These are phyloP conservation scores for Schizosaccharomyces cryophilus DNA, from an alignment of 805 yeast genomes.

Conservation along the genomic window DNA sequence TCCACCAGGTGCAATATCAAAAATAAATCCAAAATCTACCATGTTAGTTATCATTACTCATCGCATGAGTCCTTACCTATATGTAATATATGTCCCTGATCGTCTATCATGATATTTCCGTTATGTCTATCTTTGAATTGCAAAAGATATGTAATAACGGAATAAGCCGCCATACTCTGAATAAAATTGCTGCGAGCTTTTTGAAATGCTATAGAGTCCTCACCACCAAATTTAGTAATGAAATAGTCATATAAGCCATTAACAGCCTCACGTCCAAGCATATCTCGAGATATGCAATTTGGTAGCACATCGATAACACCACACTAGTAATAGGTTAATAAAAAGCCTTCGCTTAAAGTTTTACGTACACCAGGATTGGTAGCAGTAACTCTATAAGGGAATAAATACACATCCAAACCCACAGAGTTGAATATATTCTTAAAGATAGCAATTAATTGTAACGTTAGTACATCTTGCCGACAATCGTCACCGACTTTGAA, in stretches of 20 bases:
- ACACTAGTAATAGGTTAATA: constrained; percentile 19
- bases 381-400: constrained; percentile 87
- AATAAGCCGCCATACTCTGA: constrained; percentile 78
- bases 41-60: too few relatives aligned
- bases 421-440: constrained; percentile 69
- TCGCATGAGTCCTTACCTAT: constrained; percentile 16
- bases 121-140: constrained; percentile 93
- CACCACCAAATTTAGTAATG: constrained; percentile 83
- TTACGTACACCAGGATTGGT: constrained; percentile 61
- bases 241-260: constrained; percentile 87
- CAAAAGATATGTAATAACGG: constrained; percentile 65
- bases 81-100: constrained; percentile 84
- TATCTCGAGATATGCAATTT: constrained; percentile 82
- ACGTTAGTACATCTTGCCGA: constrained; percentile 84
- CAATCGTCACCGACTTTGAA: constrained; percentile 98
- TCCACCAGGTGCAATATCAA: constrained; percentile 97
- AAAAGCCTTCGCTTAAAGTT: neutral
- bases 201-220: constrained; percentile 68
- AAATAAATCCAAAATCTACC: constrained; percentile 84
- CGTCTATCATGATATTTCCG: constrained; percentile 91
- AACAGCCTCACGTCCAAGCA: constrained; percentile 96
- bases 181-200: constrained; percentile 78
- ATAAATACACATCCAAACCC: constrained; percentile 76
- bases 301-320: constrained; percentile 97
- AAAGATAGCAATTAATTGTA: constrained; percentile 77